phyloP scores from a whole-genome alignment of 1,284 basidiomycete species.

The Apiotrichum veenhuisii region DNA sequence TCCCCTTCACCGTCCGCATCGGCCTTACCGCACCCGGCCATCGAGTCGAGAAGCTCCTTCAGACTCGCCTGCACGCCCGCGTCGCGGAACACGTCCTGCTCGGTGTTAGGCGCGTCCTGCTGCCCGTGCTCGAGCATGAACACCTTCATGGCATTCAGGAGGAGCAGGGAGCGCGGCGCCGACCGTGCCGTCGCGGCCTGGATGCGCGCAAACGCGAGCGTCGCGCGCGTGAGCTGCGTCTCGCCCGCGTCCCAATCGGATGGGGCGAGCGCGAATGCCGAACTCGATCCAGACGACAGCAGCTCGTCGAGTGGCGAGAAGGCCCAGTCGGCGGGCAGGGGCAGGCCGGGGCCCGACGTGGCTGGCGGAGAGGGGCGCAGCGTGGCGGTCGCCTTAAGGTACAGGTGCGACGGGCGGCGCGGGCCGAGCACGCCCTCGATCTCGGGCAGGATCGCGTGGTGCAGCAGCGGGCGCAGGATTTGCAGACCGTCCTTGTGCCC shows the following conservation, averaged over 20 bases:
- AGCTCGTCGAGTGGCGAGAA: constrained; percentile 73
- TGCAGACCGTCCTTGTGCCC: constrained; percentile 39
- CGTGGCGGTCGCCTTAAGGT: constrained; percentile 48
- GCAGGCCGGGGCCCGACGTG: constrained; percentile 54
- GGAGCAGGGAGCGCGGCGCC: constrained; percentile 29
- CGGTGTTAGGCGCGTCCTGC: constrained; percentile 51
- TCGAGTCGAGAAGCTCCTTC: constrained; percentile 54
- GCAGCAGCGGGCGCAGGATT: constrained; percentile 49
- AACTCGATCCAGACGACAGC: constrained; percentile 69
- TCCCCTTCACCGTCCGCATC: constrained; percentile 30
- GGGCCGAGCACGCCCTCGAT: constrained; percentile 45
- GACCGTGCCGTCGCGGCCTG: background rate
- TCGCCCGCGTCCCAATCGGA: constrained; percentile 75
- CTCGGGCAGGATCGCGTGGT: constrained; percentile 44
- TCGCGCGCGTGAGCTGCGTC: constrained; percentile 67
- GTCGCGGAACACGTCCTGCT: constrained; percentile 53
- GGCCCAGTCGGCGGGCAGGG: constrained; percentile 68
- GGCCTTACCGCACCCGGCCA: constrained; percentile 30
- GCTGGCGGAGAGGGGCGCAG: constrained; percentile 37
- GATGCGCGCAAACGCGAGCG: constrained; percentile 56
- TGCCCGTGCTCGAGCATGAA: constrained; percentile 83
- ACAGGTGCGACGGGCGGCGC: constrained; percentile 34
- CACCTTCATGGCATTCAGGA: constrained; percentile 82
- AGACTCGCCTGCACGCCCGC: constrained; percentile 59
- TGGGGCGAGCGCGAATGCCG: constrained; percentile 66